Conservation (phyloP, 2,329 filamentous ascomycete species). For the Cercospora canescens region DNA sequence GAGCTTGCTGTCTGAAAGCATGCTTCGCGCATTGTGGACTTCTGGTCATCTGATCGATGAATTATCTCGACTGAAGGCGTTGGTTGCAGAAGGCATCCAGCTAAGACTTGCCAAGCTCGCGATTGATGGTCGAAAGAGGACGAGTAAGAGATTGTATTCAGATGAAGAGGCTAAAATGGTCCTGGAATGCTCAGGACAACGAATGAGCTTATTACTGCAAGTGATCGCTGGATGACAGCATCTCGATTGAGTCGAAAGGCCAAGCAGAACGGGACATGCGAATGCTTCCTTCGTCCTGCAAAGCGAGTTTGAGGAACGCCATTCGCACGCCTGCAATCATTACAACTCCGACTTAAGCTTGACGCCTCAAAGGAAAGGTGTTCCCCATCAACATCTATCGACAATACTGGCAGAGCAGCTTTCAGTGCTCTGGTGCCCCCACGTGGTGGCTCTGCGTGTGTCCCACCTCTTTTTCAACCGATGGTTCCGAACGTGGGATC, state of each 20-base stretch:
- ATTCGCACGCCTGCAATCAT: background rate
- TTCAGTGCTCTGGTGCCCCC: background rate
- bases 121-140: conserved; percentile 47
- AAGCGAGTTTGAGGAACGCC: background rate
- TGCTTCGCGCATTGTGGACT: conserved; percentile 56
- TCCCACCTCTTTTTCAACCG: conserved; percentile 9
- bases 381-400: too few species aligned
- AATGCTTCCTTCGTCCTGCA: too few species aligned
- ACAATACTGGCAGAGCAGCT: background rate
- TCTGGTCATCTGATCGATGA: conserved; percentile 29
- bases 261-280: background rate
- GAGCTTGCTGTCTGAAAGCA: conserved; percentile 65
- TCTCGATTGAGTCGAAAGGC: background rate
- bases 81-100: conserved; percentile 53
- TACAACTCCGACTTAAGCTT: background rate
- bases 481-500: conserved; percentile 5
- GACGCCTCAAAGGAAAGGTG: too few species aligned
- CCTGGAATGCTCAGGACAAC: conserved; percentile 35
- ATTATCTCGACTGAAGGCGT: conserved; percentile 33
- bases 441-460: background rate
- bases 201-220: conserved; percentile 26
- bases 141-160: conserved; percentile 35
- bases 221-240: conserved; percentile 10
- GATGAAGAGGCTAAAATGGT: conserved; percentile 39
- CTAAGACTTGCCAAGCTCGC: conserved; percentile 50